Evolutionary conservation across 2,329 filamentous ascomycete genomes (phyloP).

Genomic region (Trichoderma sp.): DNA sequence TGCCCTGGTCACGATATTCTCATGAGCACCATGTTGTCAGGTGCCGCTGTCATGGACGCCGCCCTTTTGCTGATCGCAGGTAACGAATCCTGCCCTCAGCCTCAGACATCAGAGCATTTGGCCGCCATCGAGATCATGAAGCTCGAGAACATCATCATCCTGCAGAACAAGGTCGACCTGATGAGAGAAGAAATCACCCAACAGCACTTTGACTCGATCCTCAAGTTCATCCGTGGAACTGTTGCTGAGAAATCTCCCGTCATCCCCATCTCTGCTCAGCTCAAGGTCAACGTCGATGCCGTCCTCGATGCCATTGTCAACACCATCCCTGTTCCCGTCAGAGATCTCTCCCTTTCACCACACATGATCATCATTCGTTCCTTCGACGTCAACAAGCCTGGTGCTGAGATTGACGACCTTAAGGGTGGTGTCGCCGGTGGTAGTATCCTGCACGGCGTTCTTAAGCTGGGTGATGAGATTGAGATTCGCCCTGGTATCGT

Average conservation of each 20-base stretch:
- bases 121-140: conserved; percentile 99
- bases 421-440: conserved; percentile 99
- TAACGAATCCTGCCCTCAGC: conserved; percentile 97
- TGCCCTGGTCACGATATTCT: conserved; percentile 99
- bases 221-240: conserved; percentile 97
- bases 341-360: conserved; percentile 88
- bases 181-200: conserved; percentile 95
- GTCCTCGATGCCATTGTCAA: conserved; percentile 95
- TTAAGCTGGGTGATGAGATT: conserved; percentile 97
- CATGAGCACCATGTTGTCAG: conserved; percentile 99
- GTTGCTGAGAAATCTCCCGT: conserved; percentile 93
- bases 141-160: conserved; percentile 98
- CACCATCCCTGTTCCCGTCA: conserved; percentile 86
- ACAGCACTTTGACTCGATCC: conserved; percentile 93
- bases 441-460: conserved; percentile 90
- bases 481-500: conserved; percentile 99
- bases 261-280: conserved; percentile 94
- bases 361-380: conserved; percentile 99
- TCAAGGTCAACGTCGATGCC: conserved; percentile 99
- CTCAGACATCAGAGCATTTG: conserved; percentile 97
- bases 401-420: conserved; percentile 96
- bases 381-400: conserved; percentile 99
- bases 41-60: conserved; percentile 98
- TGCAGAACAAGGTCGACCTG: conserved; percentile 99
- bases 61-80: conserved; percentile 94